Percentiles rank a stretch among this genome's conserved stretches.
Conservation (phyloP, 78 protist genomes). For the Speleostelium caveatum region DNA sequence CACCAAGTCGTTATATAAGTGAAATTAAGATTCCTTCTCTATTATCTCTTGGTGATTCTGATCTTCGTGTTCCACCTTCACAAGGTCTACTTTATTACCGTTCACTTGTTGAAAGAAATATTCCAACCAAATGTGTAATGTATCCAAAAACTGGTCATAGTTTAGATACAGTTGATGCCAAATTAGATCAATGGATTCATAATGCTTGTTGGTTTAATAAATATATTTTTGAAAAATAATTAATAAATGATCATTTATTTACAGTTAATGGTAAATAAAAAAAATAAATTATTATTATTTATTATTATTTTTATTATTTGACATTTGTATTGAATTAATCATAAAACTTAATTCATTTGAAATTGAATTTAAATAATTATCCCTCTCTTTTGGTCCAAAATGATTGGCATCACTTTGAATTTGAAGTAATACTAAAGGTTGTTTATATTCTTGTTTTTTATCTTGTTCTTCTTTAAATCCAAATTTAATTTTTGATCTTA, state of each 20-base stretch:
- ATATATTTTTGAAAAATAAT: conserved; percentile 5
- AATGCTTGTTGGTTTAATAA: conserved; percentile 44
- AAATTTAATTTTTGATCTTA: conserved; percentile 10
- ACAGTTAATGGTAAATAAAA: too few relatives aligned
- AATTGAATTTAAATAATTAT: not conserved
- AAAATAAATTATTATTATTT: not conserved
- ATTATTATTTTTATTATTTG: not conserved
- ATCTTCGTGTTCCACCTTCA: conserved; percentile 58
- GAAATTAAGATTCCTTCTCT: conserved; percentile 39
- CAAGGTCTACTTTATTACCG: conserved; percentile 48
- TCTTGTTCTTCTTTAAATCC: not conserved
- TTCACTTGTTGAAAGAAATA: conserved; percentile 29
- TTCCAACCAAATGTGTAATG: conserved; percentile 41
- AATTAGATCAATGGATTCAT: conserved; percentile 65
- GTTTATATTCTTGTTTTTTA: not conserved
- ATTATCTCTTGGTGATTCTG: conserved; percentile 25
- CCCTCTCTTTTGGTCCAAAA: conserved; percentile 37
- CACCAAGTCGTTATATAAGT: conserved; percentile 34
- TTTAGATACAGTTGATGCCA: conserved; percentile 45
- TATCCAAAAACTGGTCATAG: conserved; percentile 71
- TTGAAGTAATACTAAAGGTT: conserved; percentile 13
- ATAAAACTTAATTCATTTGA: conserved; percentile 49
- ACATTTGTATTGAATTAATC: conserved; percentile 11
- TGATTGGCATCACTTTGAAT: conserved; percentile 43
- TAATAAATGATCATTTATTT: not conserved